These are phyloP conservation scores for Nelumbo lutea DNA, from an alignment of 164 flowering plant species.

Conservation along the genomic window DNA sequence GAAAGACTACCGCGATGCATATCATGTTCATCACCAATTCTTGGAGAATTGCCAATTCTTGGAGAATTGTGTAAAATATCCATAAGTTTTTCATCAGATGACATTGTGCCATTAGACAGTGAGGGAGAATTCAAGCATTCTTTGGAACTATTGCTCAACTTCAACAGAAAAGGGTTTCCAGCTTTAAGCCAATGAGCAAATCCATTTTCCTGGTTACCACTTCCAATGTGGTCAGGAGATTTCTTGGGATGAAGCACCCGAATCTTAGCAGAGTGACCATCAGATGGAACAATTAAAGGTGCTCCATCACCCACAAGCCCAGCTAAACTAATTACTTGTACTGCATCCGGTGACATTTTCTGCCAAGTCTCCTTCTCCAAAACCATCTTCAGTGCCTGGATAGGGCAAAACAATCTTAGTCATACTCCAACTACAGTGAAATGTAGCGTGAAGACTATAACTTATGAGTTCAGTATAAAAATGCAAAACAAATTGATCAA, in stretches of 20 bases:
- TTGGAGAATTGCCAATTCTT: slow-evolving; percentile 30
- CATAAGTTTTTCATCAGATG: slow-evolving; percentile 24
- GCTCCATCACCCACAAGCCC: slow-evolving; percentile 98
- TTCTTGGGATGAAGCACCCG: slow-evolving; percentile 34
- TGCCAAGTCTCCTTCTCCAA: slow-evolving; percentile 89
- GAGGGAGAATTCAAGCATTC: slow-evolving; percentile 30
- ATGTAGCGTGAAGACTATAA: background rate
- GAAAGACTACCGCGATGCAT: slow-evolving; percentile 38
- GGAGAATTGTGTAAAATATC: slow-evolving; percentile 10
- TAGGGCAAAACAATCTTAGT: slow-evolving; percentile 9
- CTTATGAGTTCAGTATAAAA: background rate
- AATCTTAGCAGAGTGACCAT: slow-evolving; percentile 32
- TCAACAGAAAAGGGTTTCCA: slow-evolving; percentile 71
- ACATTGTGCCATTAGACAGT: slow-evolving; percentile 31
- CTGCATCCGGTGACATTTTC: slow-evolving; percentile 65
- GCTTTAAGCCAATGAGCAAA: slow-evolving; percentile 63
- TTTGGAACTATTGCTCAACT: slow-evolving; percentile 33
- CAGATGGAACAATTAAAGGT: slow-evolving; percentile 53
- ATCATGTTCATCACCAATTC: slow-evolving; percentile 29
- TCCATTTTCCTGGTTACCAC: slow-evolving; percentile 42
- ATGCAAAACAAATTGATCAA: background rate
- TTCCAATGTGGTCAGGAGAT: slow-evolving; percentile 29
- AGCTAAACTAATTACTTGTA: slow-evolving; percentile 75
- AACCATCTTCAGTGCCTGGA: slow-evolving; percentile 93
- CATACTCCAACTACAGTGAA: slow-evolving; percentile 2